Evolutionary conservation across 1,139 yeast species (phyloP).

Genomic region (Yamadazyma pseudoaaseri): DNA sequence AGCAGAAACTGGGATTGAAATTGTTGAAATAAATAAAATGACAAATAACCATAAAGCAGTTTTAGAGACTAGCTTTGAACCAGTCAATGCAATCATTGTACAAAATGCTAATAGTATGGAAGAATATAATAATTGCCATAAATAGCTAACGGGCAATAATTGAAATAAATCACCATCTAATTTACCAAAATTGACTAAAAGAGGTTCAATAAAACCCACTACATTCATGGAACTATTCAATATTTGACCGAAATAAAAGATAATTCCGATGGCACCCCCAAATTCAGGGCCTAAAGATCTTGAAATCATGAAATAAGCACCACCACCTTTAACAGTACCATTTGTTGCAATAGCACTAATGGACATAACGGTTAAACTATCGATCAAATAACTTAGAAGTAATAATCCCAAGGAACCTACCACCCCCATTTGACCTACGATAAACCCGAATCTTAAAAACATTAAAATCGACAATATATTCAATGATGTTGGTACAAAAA

Average conservation of each 20-base stretch:
- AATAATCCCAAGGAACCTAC: conserved; percentile 59
- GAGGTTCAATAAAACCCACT: conserved; percentile 76
- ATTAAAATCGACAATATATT: conserved; percentile 77
- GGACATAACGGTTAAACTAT: conserved; percentile 67
- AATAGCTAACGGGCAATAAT: conserved; percentile 51
- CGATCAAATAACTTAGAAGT: conserved; percentile 61
- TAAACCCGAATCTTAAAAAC: conserved; percentile 79
- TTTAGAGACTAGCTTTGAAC: conserved; percentile 78
- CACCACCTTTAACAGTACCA: conserved; percentile 83
- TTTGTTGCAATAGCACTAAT: conserved; percentile 79
- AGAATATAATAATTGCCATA: conserved; percentile 62
- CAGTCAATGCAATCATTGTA: conserved; percentile 76
- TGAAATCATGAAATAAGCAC: conserved; percentile 81
- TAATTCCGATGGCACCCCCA: conserved; percentile 80
- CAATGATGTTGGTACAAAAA: conserved; percentile 71
- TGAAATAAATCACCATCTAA: conserved; percentile 55
- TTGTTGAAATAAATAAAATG: conserved; percentile 65
- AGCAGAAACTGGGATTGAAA: conserved; percentile 80
- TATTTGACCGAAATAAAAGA: conserved; percentile 75
- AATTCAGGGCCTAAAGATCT: conserved; percentile 80
- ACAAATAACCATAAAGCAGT: conserved; percentile 79
- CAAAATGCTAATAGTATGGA: conserved; percentile 67
- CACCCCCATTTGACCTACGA: conserved; percentile 76
- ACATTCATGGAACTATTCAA: conserved; percentile 75
- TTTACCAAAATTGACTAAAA: conserved; percentile 63